phyloP scores from a whole-genome alignment of 441 rosid genomes.

The Populus hybrid region DNA sequence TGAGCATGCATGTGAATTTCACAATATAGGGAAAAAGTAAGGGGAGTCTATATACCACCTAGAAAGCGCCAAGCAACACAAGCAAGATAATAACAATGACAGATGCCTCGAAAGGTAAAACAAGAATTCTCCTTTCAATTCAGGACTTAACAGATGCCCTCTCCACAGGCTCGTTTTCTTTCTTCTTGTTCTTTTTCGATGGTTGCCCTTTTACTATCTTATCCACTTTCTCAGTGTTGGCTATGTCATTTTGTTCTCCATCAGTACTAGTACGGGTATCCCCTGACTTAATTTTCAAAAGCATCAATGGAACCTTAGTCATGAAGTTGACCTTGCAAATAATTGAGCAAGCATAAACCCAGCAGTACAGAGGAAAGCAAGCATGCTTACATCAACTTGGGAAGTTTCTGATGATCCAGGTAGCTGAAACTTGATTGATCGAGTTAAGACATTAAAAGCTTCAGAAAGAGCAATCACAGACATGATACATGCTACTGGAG shows the following conservation, averaged over 20 bases:
- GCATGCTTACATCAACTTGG: conserved; percentile 50
- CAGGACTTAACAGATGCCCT: conserved; percentile 44
- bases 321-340: conserved; percentile 12
- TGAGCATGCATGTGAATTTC: conserved; percentile 5
- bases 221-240: conserved; percentile 44
- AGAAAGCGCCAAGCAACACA: conserved; percentile 89
- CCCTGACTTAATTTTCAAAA: conserved; percentile 56
- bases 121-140: conserved; percentile 66
- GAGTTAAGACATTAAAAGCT: too few relatives aligned
- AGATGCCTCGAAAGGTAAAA: conserved; percentile 81
- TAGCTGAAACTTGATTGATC: too few relatives aligned
- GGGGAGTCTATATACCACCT: conserved; percentile 65
- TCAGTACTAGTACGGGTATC: conserved; percentile 42
- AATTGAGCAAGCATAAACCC: conserved; percentile 16
- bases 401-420: conserved; percentile 30
- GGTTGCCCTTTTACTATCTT: conserved; percentile 35
- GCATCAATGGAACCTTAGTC: conserved; percentile 19
- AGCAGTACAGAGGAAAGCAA: conserved; percentile 10
- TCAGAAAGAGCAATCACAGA: too few relatives aligned
- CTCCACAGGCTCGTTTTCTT: conserved; percentile 65
- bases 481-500: too few relatives aligned
- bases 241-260: conserved; percentile 42
- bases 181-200: conserved; percentile 79
- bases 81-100: conserved; percentile 75
- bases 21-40: conserved; percentile 1